Evolutionary conservation across 176 grass and related monocot species (phyloP).

Genomic region (Oryza punctata): DNA sequence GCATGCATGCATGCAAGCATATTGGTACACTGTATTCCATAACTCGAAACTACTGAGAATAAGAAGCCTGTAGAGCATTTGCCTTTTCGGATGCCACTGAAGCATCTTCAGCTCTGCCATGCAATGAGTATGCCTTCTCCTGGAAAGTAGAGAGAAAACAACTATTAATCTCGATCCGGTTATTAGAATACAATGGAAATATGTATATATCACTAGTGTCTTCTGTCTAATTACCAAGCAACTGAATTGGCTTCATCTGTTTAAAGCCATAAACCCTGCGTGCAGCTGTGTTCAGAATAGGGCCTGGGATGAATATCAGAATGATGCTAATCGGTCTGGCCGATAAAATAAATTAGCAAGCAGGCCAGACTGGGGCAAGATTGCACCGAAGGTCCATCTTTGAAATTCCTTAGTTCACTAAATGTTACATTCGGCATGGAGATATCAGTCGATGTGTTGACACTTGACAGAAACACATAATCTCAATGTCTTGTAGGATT

Average conservation of each 20-base stretch:
- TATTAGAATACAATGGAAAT: background rate
- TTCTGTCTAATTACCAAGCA: background rate
- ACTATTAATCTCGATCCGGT: background rate
- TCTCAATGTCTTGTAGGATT: background rate
- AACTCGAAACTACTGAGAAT: conserved; percentile 24
- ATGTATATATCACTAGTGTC: background rate
- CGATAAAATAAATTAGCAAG: background rate
- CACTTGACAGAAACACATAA: background rate
- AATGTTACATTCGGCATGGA: background rate
- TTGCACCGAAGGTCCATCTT: background rate
- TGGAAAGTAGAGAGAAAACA: background rate
- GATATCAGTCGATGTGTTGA: background rate
- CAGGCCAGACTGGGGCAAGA: background rate
- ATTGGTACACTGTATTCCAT: background rate
- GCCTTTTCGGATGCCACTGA: conserved; percentile 42
- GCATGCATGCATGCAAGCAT: background rate
- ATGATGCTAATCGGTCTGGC: background rate
- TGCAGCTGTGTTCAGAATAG: background rate
- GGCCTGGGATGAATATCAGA: background rate
- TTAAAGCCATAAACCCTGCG: background rate
- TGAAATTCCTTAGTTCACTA: background rate
- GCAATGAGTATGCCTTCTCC: conserved; percentile 53
- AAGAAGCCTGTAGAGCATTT: conserved; percentile 45
- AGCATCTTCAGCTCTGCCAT: conserved; percentile 49
- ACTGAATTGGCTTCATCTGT: background rate